A percentile compares a stretch with the other conserved stretches of the same genome.
phyloP scores from a whole-genome alignment of 169 alveolate species.

The Toxoplasma gondii region DNA sequence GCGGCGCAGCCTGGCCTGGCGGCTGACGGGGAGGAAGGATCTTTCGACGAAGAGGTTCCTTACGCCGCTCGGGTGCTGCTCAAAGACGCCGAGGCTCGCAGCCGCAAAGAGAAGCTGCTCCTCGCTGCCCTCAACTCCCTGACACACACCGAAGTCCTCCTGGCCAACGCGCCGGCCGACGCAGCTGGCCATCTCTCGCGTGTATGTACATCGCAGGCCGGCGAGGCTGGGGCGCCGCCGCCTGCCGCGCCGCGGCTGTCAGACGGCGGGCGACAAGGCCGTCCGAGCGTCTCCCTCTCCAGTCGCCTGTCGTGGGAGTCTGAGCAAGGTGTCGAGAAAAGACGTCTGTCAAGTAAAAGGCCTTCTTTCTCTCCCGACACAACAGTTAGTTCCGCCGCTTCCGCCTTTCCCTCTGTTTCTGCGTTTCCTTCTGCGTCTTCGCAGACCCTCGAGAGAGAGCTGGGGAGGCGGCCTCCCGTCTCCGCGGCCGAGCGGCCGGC shows the following conservation, averaged over 20 bases:
- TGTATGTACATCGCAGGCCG: neutral
- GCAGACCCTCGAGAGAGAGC: too few relatives aligned
- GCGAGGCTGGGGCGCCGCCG: neutral
- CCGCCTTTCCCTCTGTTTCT: too few relatives aligned
- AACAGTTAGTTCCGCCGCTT: too few relatives aligned
- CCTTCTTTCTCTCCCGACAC: too few relatives aligned
- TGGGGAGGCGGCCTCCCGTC: too few relatives aligned
- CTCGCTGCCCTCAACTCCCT: conserved; percentile 55
- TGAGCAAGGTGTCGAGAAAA: conserved; percentile 5
- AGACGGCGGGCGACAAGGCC: neutral
- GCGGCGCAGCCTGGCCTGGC: conserved; percentile 44
- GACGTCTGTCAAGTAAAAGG: too few relatives aligned
- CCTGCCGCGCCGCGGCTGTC: neutral
- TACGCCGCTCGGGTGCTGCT: conserved; percentile 43
- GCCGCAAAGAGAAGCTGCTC: conserved; percentile 55
- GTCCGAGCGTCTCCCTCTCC: neutral
- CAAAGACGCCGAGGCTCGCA: conserved; percentile 56
- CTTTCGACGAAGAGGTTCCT: conserved; percentile 52
- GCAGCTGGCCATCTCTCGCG: neutral
- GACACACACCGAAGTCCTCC: conserved; percentile 47
- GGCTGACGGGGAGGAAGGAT: conserved; percentile 31
- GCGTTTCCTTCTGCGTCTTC: too few relatives aligned
- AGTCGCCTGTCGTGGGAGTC: neutral
- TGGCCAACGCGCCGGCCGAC: conserved; percentile 43
- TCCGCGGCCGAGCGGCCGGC: too few relatives aligned